Percentiles rank a stretch among this genome's conserved stretches.
Evolutionary conservation across 2,329 filamentous ascomycete genomes (phyloP).

Genomic region (Fonsecaea multimorphosa): DNA sequence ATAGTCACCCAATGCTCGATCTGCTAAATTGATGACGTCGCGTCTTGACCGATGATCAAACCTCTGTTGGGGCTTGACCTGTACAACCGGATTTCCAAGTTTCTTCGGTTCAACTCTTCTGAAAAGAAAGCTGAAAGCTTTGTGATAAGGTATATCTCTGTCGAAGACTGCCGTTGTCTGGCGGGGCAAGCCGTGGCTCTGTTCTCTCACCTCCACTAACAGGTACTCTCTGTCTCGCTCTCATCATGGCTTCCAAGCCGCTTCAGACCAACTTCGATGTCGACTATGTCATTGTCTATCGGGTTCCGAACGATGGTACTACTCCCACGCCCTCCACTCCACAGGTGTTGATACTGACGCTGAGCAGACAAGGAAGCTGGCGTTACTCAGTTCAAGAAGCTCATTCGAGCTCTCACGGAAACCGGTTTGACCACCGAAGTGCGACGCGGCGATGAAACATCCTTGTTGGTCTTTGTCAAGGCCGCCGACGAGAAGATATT

Average conservation of each 20-base stretch:
- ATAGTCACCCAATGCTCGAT: not conserved
- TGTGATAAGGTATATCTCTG: not conserved
- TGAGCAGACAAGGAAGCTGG: constrained; percentile 70
- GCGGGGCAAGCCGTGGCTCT: not conserved
- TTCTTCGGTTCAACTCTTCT: constrained; percentile 1
- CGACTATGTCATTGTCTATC: constrained; percentile 86
- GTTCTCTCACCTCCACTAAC: not conserved
- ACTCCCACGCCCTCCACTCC: not conserved
- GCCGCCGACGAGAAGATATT: constrained; percentile 77
- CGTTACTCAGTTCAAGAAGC: constrained; percentile 75
- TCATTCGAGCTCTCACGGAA: constrained; percentile 74
- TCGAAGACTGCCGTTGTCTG: not conserved
- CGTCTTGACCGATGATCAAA: constrained; percentile 5
- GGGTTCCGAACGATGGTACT: constrained; percentile 68
- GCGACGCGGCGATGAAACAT: constrained; percentile 74
- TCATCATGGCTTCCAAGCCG: constrained; percentile 34
- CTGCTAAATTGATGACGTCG: constrained; percentile 11
- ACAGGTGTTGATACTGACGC: constrained; percentile 22
- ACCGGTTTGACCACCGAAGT: constrained; percentile 90
- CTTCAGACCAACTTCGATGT: constrained; percentile 66
- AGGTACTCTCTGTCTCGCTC: not conserved
- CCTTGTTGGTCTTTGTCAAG: constrained; percentile 82
- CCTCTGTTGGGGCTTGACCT: not conserved
- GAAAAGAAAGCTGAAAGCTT: not conserved
- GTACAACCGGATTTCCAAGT: constrained; percentile 15